These are phyloP conservation scores for Musa acuminata DNA, from an alignment of 176 grass and related monocot genomes.

Conservation along the genomic window DNA sequence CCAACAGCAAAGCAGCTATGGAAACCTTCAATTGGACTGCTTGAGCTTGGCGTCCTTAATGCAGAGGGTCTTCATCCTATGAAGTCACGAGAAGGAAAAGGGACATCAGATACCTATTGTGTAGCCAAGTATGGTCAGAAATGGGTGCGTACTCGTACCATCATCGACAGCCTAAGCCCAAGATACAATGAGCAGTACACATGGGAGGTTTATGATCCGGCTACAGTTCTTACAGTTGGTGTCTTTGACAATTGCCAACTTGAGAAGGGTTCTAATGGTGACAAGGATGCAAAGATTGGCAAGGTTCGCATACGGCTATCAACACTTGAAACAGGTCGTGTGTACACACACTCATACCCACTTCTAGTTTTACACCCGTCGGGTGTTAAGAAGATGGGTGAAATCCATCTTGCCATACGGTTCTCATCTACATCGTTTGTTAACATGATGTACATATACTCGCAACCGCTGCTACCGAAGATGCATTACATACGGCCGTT, in stretches of 20 bases:
- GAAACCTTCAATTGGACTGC: conserved; percentile 18
- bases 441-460: conserved; percentile 13
- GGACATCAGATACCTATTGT: conserved; percentile 23
- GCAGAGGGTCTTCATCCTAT: conserved; percentile 8
- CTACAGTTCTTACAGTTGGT: conserved; percentile 26
- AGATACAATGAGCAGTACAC: conserved; percentile 34
- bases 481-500: conserved; percentile 28
- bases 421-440: conserved; percentile 19
- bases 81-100: conserved; percentile 6
- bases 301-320: conserved; percentile 32
- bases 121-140: conserved; percentile 32
- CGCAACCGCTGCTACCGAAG: conserved; percentile 12
- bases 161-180: conserved; percentile 8
- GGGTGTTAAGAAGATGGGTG: conserved; percentile 33
- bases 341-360: conserved; percentile 33
- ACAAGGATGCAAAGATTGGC: conserved; percentile 17
- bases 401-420: conserved; percentile 22
- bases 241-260: conserved; percentile 28
- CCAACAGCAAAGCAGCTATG: conserved; percentile 12
- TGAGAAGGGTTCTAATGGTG: neutral
- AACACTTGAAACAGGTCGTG: conserved; percentile 14
- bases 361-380: conserved; percentile 10
- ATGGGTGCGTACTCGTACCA: conserved; percentile 33
- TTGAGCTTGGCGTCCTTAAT: conserved; percentile 25
- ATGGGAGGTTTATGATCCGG: conserved; percentile 37